Evolutionary conservation across 176 grass and related monocot genomes (phyloP), one percentile per base, ranked within the genome.

Genomic region (Hsuehochloa calcarea): DNA sequence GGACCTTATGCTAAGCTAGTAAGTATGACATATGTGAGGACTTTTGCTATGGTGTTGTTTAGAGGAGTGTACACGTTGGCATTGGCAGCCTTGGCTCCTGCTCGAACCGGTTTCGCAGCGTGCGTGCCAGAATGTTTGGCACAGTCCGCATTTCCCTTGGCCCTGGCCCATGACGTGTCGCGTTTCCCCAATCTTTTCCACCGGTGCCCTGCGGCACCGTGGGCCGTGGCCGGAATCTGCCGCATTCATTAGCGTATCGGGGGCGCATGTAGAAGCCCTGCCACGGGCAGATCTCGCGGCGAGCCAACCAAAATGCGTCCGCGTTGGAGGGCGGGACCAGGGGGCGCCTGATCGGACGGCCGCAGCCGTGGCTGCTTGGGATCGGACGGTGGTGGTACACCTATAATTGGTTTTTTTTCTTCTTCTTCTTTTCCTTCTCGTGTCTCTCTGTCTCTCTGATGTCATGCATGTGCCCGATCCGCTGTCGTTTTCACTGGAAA

Each of bases 401-500:
- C 11, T 19, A 38, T 19, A 40, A 14, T 66, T 8, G 77, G 22
- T 8, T 41, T 29, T 61, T 25, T 80, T 22, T 56, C 1, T 0
- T 12, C 9, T 31, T 41, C 19, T 47, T 20, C 17, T 38, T 4
- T 0, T 1, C 34, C 31, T 25, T 6, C 11, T 55, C 35, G 41
- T 27, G 44, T 5, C 27, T 29, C 29, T 29, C 29, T 29, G 29
- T 34, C 64, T 31, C 72, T 39, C 79, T 87, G 75, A 84, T 35
- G 89, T 90, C 85, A 87, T 55, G 80, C 84, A 80, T 87, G 85
- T 87, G 85, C 68, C 85, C 89, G 81, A 87, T 84, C 80, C 66
- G 50, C 80, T 73, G 85, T 90, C 89, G 89, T 87, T 90, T 68
- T 90, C 89, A 74, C 80, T 41, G 80, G 41, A 84, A 90, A 90